Conservation (phyloP, 148 eudicot genomes). For the Fallopia convolvulus region DNA sequence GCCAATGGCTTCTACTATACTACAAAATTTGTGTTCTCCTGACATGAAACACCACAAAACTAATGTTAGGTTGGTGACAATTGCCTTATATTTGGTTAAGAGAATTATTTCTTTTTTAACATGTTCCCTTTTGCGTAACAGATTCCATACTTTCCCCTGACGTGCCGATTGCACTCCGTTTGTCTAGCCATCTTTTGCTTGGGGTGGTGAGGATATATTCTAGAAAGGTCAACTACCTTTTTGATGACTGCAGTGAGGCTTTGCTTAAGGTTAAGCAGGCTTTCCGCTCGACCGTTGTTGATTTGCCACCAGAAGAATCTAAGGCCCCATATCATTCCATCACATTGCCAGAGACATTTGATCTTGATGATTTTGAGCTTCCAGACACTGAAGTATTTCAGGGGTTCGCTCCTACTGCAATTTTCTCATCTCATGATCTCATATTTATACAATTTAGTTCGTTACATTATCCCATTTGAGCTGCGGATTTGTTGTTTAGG, state of each 20-base stretch:
- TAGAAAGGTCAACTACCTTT: slow-evolving; percentile 84
- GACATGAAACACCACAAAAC: background rate
- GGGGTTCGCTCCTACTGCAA: slow-evolving; percentile 35
- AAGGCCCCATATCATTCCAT: slow-evolving; percentile 98
- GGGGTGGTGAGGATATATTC: slow-evolving; percentile 98
- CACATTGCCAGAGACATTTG: slow-evolving; percentile 96
- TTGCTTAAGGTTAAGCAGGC: slow-evolving; percentile 92
- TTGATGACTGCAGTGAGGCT: slow-evolving; percentile 96
- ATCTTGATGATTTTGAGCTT: slow-evolving; percentile 97
- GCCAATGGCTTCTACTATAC: background rate
- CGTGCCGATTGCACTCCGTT: slow-evolving; percentile 88
- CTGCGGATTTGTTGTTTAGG: background rate
- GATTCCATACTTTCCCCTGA: slow-evolving; percentile 91
- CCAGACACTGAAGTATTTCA: slow-evolving; percentile 75
- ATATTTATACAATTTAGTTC: background rate
- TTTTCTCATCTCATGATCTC: background rate
- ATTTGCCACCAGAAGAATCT: slow-evolving; percentile 94
- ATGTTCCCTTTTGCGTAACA: slow-evolving; percentile 19
- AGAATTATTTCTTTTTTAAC: background rate
- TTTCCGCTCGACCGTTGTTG: slow-evolving; percentile 87
- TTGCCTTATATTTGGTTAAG: background rate
- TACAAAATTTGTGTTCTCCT: background rate
- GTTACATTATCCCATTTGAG: background rate
- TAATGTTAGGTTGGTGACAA: background rate
- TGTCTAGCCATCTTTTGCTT: slow-evolving; percentile 96